These are phyloP conservation scores for Plenodomus biglobosus DNA, from an alignment of 2,329 filamentous ascomycete genomes.

Conservation along the genomic window DNA sequence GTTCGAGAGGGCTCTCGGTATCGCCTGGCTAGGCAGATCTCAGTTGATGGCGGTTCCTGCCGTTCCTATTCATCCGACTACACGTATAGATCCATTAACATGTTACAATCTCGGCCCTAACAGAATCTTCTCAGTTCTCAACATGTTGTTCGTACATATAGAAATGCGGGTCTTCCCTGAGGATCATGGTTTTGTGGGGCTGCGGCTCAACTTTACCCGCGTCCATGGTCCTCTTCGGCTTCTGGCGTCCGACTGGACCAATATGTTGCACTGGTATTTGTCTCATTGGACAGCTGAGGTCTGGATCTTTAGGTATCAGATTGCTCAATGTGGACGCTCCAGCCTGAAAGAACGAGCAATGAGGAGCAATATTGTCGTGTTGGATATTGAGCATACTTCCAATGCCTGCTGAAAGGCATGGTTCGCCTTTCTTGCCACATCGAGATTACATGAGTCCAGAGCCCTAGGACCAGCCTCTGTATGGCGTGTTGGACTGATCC, in stretches of 20 bases:
- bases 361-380: too few species aligned
- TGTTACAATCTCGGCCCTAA: background rate
- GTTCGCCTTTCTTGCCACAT: background rate
- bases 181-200: background rate
- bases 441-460: background rate
- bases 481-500: background rate
- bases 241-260: background rate
- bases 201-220: background rate
- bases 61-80: constrained; percentile 10
- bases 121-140: background rate
- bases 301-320: background rate
- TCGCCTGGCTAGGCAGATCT: constrained; percentile 3
- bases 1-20: constrained; percentile 1
- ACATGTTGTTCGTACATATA: background rate
- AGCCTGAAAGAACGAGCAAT: background rate
- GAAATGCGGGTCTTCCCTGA: background rate
- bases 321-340: background rate
- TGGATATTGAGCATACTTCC: too few species aligned
- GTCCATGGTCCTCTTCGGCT: background rate
- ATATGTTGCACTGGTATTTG: background rate
- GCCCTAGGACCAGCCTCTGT: background rate
- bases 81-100: background rate
- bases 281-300: background rate
- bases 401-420: background rate
- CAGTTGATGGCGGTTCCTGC: background rate